Evolutionary conservation across 192 early-diverging fungal species (phyloP).

Genomic region (Backusella liffmaniae): DNA sequence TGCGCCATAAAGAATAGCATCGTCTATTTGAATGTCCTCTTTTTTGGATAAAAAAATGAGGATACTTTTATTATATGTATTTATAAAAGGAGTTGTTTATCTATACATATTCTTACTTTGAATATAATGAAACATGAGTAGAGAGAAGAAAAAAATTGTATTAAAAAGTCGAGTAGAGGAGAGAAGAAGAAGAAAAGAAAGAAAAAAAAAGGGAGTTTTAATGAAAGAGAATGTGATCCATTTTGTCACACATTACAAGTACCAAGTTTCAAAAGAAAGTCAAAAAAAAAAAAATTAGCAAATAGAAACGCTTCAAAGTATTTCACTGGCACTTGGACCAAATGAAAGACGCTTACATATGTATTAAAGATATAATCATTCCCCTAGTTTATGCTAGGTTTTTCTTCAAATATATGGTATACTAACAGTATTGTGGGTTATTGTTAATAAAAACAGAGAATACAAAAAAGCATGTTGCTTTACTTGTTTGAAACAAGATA

Average conservation of each 20-base stretch:
- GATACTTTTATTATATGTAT: not conserved
- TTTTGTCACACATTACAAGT: not conserved
- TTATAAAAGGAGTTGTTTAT: not conserved
- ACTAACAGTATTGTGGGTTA: no score
- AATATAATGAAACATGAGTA: not conserved
- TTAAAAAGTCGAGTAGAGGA: not conserved
- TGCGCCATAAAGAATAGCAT: not conserved
- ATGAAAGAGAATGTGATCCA: not conserved
- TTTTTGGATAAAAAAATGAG: not conserved
- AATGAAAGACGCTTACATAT: not conserved
- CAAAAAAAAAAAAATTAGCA: not conserved
- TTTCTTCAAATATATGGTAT: no score
- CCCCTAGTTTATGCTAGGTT: no score
- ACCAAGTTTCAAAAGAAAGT: not conserved
- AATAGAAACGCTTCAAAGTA: not conserved
- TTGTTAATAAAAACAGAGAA: no score
- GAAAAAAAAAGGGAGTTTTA: not conserved
- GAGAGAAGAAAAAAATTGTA: not conserved
- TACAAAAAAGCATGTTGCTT: no score
- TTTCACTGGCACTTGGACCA: not conserved
- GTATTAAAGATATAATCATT: no score
- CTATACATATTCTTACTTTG: not conserved
- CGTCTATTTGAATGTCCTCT: conserved; percentile 1
- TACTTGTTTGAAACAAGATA: no score
- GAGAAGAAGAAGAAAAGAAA: not conserved